Base-by-base conservation (phyloP, 2,329 filamentous ascomycete species). In the Trichoderma cornu-damae region DNA sequence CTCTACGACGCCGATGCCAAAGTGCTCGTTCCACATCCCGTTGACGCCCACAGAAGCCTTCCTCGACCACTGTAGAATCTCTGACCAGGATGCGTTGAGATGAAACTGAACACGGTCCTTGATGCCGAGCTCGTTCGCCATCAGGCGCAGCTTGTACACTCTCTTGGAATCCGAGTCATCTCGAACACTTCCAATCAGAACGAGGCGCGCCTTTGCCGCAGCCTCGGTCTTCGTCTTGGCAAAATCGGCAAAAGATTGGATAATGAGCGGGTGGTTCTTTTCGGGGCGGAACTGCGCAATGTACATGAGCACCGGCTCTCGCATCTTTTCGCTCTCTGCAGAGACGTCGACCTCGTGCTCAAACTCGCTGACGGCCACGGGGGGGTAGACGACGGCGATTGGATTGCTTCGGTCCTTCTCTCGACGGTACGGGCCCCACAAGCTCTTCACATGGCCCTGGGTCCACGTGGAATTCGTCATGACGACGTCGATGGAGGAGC, bases 1-100 rank as follows among this genome's bases (percentile, higher is more conserved):
- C 76, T 99, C 94, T 38, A 99, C 94, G 14, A 97, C 92, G 1
- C 94, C 94, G 59, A 99, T 99, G 20, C 94, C 94, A 70, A 99
- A 99, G 72, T 99, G 94, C 75, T 99, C 94, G 70, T 96, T 97
- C 93, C 94, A 99, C 94, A 99, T 99, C 67, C 89, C 90, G 66
- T 99, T 99, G 28, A 96, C 91, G 49, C 94, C 94, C 1, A 99
- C 83, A 16, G 85, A 93, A 3, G 88, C 86, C 61, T 78, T 84
- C 53, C 83, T 77, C 60, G 97, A 77, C 83, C 89, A 91, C 30
- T 88, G 81, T 8, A 96, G 78, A 53, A 99, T 89, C 64, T 90
- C 83, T 3, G 88, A 84, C 91, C 93, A 99, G 24, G 88, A 85
- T 0, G 90, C 92, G 70, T 99, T 92, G 57, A 91, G 86, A 61